Conservation (phyloP, 805 yeast genomes). For the Ogataea henricii region DNA sequence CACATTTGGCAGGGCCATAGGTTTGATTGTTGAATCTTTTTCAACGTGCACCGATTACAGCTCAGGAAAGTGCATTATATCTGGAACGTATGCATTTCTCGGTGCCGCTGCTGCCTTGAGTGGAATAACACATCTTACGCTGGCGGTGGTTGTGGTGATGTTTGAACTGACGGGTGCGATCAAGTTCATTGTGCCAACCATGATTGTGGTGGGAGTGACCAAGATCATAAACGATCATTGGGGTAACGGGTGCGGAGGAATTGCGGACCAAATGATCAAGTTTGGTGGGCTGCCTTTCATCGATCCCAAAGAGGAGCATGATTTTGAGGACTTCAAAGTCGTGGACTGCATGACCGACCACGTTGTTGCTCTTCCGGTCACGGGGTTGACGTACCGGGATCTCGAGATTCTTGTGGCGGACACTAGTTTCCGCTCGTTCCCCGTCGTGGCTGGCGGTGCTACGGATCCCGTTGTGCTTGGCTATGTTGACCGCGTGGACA, state of each 20-base stretch:
- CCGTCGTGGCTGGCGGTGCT: conserved; percentile 46
- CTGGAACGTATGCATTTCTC: conserved; percentile 92
- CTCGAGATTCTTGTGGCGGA: conserved; percentile 37
- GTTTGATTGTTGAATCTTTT: conserved; percentile 61
- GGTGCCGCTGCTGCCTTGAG: conserved; percentile 96
- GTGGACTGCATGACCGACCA: conserved; percentile 63
- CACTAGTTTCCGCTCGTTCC: conserved; percentile 50
- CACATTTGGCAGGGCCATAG: conserved; percentile 85
- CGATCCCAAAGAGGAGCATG: conserved; percentile 68
- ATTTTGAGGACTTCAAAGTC: conserved; percentile 49
- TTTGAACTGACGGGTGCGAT: conserved; percentile 96
- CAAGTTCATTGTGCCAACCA: conserved; percentile 87
- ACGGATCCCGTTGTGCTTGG: conserved; percentile 45
- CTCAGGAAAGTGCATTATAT: conserved; percentile 63
- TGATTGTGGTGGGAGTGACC: conserved; percentile 92
- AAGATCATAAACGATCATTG: conserved; percentile 73
- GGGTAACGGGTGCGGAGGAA: conserved; percentile 75
- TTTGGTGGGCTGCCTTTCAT: conserved; percentile 87
- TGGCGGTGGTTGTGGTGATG: conserved; percentile 93
- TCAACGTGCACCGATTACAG: conserved; percentile 40
- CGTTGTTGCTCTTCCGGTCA: conserved; percentile 41
- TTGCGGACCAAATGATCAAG: conserved; percentile 91
- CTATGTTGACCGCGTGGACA: conserved; percentile 44
- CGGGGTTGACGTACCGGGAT: conserved; percentile 36
- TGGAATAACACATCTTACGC: conserved; percentile 91